Conservation (phyloP, 2,329 filamentous ascomycete genomes). For the Scedosporium minutisporum region DNA sequence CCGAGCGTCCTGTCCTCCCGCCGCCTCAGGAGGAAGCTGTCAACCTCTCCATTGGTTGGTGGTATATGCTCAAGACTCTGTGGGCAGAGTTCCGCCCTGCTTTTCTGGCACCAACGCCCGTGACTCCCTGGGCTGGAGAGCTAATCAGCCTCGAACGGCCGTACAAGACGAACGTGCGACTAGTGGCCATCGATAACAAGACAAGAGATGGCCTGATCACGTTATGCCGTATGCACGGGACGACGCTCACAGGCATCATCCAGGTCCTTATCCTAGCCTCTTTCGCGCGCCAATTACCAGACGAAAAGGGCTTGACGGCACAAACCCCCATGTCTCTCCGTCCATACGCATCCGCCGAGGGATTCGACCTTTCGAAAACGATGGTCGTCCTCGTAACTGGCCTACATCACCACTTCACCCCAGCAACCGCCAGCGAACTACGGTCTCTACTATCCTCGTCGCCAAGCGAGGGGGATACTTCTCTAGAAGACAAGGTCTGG, state of each 20-base stretch:
- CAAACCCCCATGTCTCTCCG: conserved; percentile 36
- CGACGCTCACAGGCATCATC: conserved; percentile 39
- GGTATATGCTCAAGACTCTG: conserved; percentile 29
- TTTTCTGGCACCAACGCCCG: conserved; percentile 22
- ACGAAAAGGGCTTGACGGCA: conserved; percentile 22
- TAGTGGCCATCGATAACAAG: conserved; percentile 23
- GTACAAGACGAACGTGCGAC: conserved; percentile 24
- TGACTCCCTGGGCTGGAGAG: conserved; percentile 28
- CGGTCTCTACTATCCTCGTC: neutral
- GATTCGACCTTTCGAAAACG: conserved; percentile 12
- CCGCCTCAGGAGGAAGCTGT: conserved; percentile 31
- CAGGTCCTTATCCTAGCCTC: conserved; percentile 34
- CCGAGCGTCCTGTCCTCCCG: conserved; percentile 21
- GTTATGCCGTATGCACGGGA: conserved; percentile 28
- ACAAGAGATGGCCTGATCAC: conserved; percentile 23
- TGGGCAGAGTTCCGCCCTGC: conserved; percentile 30
- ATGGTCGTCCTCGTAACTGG: conserved; percentile 32
- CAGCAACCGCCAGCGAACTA: conserved; percentile 13
- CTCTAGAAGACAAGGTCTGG: conserved; percentile 28
- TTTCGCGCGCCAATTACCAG: conserved; percentile 26
- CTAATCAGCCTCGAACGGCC: conserved; percentile 24
- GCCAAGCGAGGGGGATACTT: neutral
- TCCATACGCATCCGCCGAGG: conserved; percentile 20
- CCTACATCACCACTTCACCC: conserved; percentile 21
- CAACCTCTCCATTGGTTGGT: conserved; percentile 26